A percentile compares a stretch with the other conserved stretches of the same genome.
phyloP scores from a whole-genome alignment of 192 early-diverging fungal species.

The Coemansia sp. region DNA sequence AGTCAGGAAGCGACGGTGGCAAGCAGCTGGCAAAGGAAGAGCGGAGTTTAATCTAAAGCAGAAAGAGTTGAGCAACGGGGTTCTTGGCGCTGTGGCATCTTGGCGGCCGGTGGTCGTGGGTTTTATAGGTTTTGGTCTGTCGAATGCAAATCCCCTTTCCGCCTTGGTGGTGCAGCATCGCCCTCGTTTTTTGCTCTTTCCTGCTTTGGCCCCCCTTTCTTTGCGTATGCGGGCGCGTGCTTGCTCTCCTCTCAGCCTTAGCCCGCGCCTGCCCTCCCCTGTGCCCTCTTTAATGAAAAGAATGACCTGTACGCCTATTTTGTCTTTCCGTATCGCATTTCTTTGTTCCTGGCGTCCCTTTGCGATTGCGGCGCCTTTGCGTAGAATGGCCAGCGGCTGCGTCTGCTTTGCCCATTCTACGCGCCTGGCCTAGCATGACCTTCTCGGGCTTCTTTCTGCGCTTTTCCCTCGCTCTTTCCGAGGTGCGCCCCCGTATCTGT shows the following conservation, averaged over 20 bases:
- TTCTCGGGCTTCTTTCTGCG: not conserved
- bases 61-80: not conserved
- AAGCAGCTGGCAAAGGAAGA: not conserved
- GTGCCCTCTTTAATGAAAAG: slow-evolving; percentile 4
- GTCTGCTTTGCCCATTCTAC: not conserved
- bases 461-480: not conserved
- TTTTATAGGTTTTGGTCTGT: not conserved
- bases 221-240: not conserved
- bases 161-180: not conserved
- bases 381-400: not conserved
- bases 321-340: not conserved
- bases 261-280: not conserved
- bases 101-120: not conserved
- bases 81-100: too few species aligned
- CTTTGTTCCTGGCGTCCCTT: not conserved
- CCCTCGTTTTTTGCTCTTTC: not conserved
- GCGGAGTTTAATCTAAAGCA: not conserved
- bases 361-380: not conserved
- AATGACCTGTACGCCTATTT: not conserved
- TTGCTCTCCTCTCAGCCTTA: not conserved
- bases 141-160: not conserved
- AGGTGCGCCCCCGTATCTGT: not conserved
- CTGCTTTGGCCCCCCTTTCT: not conserved
- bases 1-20: too few species aligned
- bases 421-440: not conserved